Percentiles rank a stretch among this genome's conserved stretches.
Evolutionary conservation across 2,329 filamentous ascomycete genomes (phyloP).

Genomic region (Allantophomopsis cytisporea): DNA sequence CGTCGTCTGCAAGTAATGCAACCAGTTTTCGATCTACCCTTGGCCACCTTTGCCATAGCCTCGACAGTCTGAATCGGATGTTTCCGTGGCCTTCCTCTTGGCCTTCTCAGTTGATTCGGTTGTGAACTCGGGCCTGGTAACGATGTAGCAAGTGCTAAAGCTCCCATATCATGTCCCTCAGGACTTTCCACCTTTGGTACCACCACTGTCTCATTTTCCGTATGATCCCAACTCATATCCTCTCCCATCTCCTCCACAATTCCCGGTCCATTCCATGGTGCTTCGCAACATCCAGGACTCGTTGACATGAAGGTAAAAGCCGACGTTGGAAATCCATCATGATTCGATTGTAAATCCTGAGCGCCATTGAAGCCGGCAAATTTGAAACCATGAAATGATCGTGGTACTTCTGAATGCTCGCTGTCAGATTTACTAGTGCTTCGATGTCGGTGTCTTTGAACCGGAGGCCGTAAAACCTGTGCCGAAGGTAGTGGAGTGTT

Average conservation of each 20-base stretch:
- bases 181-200: not conserved
- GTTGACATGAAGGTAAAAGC: not conserved
- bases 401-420: not conserved
- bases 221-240: not conserved
- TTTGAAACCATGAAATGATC: not conserved
- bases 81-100: conserved; percentile 68
- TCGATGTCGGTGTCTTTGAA: conserved; percentile 5
- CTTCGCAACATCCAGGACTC: not conserved
- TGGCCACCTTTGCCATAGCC: conserved; percentile 53
- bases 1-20: conserved; percentile 83
- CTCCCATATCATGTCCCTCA: too few relatives aligned
- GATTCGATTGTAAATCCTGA: not conserved
- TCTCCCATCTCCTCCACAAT: not conserved
- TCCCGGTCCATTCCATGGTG: not conserved
- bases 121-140: not conserved
- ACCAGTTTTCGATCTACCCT: conserved; percentile 85
- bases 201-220: not conserved
- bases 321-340: not conserved
- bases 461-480: conserved; percentile 6
- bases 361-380: not conserved
- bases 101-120: conserved; percentile 36
- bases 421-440: not conserved
- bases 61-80: conserved; percentile 42
- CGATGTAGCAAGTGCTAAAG: too few relatives aligned
- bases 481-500: conserved; percentile 3